A percentile compares a stretch with the other conserved stretches of the same genome.
These are phyloP conservation scores for Hypoxylon sp. DNA, from an alignment of 2,329 filamentous ascomycete genomes.

Conservation along the genomic window DNA sequence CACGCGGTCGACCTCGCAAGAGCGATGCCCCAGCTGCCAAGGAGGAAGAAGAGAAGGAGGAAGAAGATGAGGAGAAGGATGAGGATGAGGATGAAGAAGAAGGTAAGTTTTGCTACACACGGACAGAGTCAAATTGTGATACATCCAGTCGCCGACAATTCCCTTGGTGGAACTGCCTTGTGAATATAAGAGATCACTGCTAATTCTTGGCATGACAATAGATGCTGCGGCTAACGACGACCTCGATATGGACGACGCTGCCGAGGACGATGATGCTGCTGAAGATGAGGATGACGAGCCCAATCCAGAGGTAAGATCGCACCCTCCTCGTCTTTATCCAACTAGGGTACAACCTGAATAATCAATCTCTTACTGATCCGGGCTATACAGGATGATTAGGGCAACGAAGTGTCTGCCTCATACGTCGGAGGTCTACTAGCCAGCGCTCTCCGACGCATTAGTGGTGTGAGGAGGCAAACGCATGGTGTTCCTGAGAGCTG, in stretches of 20 bases:
- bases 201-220: conserved; percentile 33
- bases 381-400: conserved; percentile 51
- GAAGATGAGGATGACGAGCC: conserved; percentile 31
- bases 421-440: conserved; percentile 44
- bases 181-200: conserved; percentile 18
- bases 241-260: conserved; percentile 28
- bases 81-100: conserved; percentile 41
- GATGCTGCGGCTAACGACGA: conserved; percentile 44
- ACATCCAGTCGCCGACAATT: not conserved
- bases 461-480: conserved; percentile 41
- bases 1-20: conserved; percentile 46
- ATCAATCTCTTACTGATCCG: conserved; percentile 46
- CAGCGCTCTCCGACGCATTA: conserved; percentile 46
- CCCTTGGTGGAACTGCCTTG: not conserved
- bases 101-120: conserved; percentile 34
- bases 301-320: conserved; percentile 43
- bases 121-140: not conserved
- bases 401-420: conserved; percentile 36
- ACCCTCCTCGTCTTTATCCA: not conserved
- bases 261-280: conserved; percentile 27
- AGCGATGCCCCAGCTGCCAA: conserved; percentile 39
- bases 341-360: not conserved
- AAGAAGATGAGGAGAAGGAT: conserved; percentile 48
- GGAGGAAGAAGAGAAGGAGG: conserved; percentile 49
- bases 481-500: conserved; percentile 20